Evolutionary conservation across 192 early-diverging fungal species (phyloP).

Genomic region (Diversispora epigaea): DNA sequence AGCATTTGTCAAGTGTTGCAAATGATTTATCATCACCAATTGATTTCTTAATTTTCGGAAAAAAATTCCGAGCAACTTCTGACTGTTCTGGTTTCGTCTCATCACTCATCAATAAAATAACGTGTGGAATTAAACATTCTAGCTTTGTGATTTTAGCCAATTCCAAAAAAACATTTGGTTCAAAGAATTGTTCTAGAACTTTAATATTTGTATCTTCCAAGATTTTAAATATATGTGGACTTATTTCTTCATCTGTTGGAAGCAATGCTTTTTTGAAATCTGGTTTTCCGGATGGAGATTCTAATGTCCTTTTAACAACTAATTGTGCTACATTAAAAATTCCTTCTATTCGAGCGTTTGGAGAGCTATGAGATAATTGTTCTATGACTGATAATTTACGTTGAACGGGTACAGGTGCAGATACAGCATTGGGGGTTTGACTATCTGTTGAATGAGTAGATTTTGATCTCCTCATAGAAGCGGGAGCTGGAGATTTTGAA

Average conservation of each 20-base stretch:
- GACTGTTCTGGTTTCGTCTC: conserved; percentile 15
- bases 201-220: conserved; percentile 15
- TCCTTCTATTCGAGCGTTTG: conserved; percentile 7
- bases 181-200: conserved; percentile 17
- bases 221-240: conserved; percentile 1
- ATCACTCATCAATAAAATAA: conserved; percentile 12
- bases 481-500: conserved; percentile 24
- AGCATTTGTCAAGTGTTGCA: conserved; percentile 15
- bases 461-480: not conserved
- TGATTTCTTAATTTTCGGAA: conserved; percentile 6
- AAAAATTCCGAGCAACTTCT: not conserved
- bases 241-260: conserved; percentile 26
- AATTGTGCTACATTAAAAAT: not conserved
- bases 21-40: conserved; percentile 12
- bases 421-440: not conserved
- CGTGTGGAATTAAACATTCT: conserved; percentile 14
- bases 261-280: conserved; percentile 17
- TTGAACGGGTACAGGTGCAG: not conserved
- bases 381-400: conserved; percentile 18
- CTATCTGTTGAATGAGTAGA: not conserved
- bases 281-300: not conserved
- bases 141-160: not conserved
- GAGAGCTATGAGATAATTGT: conserved; percentile 21
- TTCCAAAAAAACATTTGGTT: conserved; percentile 10
- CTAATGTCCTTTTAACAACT: conserved; percentile 14